Evolutionary conservation across 305 asterid species (phyloP), one percentile per base, ranked within the genome.

Genomic region (Ajuga reptans): DNA sequence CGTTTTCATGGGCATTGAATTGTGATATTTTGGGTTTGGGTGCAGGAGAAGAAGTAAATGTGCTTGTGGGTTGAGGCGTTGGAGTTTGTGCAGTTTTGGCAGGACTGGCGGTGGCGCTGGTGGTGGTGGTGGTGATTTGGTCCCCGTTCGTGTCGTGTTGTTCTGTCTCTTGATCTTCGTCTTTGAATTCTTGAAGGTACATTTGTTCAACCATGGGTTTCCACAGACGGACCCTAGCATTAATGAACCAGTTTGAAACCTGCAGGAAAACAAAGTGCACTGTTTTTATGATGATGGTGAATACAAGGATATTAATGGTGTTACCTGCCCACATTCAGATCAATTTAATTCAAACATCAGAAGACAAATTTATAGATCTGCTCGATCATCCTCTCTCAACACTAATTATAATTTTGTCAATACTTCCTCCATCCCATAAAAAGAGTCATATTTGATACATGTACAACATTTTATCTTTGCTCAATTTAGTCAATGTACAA

Each of bases 171-270:
- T n/a, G n/a, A n/a, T 79, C 80, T 3, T 3, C 64, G 43, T 85
- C 89, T 52, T 87, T 83, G 88, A 89, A 77, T 64, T 89, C 96
- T 78, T 89, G 88, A 56, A 82, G 84, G 74, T 89, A 89, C 89
- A 89, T 89, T 45, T 89, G 95, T 75, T 89, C 96, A 2, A 89
- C 95, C 96, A 89, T 89, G 77, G 96, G 96, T 79, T 89, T 89
- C 96, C 96, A 89, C 72, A 89, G 80, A 47, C 96, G 84, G 76
- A 89, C 96, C 92, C 96, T 84, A 39, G 96, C 96, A 84, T 89
- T 89, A 37, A 89, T 89, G 89, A 87, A 89, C 96, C 96, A 89
- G 74, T 89, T 89, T 57, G 96, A 87, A 5, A 89, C 96, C 96
- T 89, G 84, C 39, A 33, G 6, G 45, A 82, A 66, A 21, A 69